These are phyloP conservation scores for Myxozyma mucilagina DNA, from an alignment of 805 yeast species.

Conservation along the genomic window DNA sequence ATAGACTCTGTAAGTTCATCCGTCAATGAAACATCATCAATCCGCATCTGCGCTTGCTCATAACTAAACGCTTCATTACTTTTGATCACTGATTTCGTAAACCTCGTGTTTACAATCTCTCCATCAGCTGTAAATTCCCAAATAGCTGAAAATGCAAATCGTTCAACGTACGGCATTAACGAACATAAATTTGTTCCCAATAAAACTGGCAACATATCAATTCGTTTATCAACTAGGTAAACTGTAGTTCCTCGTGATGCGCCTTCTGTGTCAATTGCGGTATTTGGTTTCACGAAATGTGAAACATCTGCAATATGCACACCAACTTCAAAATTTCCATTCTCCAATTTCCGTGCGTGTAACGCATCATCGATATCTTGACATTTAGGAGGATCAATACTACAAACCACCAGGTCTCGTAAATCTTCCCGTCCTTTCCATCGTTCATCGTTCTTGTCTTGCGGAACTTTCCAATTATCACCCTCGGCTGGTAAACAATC, in stretches of 20 bases:
- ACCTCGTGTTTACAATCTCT: slow-evolving; percentile 73
- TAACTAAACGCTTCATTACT: slow-evolving; percentile 95
- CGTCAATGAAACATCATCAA: slow-evolving; percentile 71
- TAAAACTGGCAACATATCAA: slow-evolving; percentile 95
- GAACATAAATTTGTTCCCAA: slow-evolving; percentile 96
- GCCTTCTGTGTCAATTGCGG: slow-evolving; percentile 92
- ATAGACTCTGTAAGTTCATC: slow-evolving; percentile 89
- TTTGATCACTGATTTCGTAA: slow-evolving; percentile 81
- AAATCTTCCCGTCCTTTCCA: slow-evolving; percentile 66
- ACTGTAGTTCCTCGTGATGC: slow-evolving; percentile 97
- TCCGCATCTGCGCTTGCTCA: slow-evolving; percentile 86
- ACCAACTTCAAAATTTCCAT: slow-evolving; percentile 96
- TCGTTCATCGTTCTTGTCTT: slow-evolving; percentile 51
- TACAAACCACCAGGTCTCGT: slow-evolving; percentile 85
- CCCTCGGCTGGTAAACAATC: slow-evolving; percentile 94
- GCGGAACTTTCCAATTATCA: slow-evolving; percentile 85
- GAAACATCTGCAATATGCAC: slow-evolving; percentile 99
- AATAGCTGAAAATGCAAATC: slow-evolving; percentile 91
- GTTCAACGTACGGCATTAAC: slow-evolving; percentile 88
- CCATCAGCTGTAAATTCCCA: slow-evolving; percentile 94
- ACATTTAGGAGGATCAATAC: slow-evolving; percentile 97
- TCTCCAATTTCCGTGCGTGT: slow-evolving; percentile 80
- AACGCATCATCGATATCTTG: slow-evolving; percentile 98
- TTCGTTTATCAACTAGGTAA: slow-evolving; percentile 94
- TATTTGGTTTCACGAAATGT: slow-evolving; percentile 90